phyloP scores from a whole-genome alignment of 768 basidiomycete genomes.

The Myochromella boudieri region DNA sequence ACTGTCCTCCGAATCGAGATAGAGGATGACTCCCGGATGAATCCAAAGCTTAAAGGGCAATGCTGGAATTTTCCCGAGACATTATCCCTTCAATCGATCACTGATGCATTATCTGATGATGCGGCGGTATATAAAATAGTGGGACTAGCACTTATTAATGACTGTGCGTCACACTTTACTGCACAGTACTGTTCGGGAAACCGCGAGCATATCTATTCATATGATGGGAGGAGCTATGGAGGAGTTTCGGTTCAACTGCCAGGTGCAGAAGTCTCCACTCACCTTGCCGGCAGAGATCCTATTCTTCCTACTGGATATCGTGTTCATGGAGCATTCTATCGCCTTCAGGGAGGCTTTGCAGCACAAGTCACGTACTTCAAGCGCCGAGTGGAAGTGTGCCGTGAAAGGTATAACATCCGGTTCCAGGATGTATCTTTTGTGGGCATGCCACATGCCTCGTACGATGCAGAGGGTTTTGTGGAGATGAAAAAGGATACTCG shows the following conservation, averaged over 20 bases:
- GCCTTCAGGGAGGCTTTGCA: not conserved
- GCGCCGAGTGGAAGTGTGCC: not conserved
- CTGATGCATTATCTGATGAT: not conserved
- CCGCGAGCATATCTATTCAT: not conserved
- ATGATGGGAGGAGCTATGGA: no score
- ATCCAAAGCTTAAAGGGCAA: not conserved
- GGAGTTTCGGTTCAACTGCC: no score
- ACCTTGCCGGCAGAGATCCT: no score
- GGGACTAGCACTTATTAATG: conserved; percentile 1
- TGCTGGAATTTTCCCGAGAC: conserved; percentile 1
- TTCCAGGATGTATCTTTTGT: not conserved
- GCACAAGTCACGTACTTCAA: not conserved
- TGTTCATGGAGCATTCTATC: not conserved
- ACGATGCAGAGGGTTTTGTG: not conserved
- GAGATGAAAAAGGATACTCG: not conserved
- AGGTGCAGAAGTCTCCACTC: no score
- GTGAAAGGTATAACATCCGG: not conserved
- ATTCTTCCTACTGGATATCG: not conserved
- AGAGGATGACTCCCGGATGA: not conserved
- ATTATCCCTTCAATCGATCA: not conserved
- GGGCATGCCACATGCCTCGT: not conserved
- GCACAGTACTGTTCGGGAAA: not conserved
- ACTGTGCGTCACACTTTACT: not conserved
- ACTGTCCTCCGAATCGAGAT: conserved; percentile 3
- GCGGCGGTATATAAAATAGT: not conserved